These are phyloP conservation scores for Echeveria elegans DNA, from an alignment of 164 flowering plant genomes.

Conservation along the genomic window DNA sequence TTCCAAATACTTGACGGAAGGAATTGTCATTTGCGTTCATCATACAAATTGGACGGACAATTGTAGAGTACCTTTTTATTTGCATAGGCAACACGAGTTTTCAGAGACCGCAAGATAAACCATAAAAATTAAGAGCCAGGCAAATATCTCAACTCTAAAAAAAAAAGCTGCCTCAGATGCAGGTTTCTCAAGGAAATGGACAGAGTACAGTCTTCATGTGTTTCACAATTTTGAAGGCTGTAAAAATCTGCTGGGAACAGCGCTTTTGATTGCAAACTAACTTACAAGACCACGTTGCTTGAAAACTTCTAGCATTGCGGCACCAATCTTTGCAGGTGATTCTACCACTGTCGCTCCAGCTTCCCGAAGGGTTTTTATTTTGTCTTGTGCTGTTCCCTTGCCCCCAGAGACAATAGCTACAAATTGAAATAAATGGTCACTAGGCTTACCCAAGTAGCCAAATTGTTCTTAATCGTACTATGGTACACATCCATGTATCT, in stretches of 20 bases:
- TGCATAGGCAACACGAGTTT: background rate
- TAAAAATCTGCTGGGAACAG: background rate
- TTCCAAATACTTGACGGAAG: too few species aligned
- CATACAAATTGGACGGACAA: too few species aligned
- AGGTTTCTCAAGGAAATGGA: background rate
- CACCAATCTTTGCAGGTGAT: slow-evolving; percentile 92
- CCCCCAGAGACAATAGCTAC: slow-evolving; percentile 99
- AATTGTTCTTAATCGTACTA: background rate
- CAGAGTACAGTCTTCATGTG: background rate
- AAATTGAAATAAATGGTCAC: background rate
- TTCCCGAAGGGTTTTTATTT: slow-evolving; percentile 79
- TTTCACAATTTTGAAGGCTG: background rate
- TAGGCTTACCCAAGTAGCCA: background rate
- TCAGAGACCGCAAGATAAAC: background rate
- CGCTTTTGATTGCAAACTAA: slow-evolving; percentile 13
- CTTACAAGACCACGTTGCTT: slow-evolving; percentile 66
- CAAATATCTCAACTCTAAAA: background rate
- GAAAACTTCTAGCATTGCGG: slow-evolving; percentile 78
- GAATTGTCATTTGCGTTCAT: too few species aligned
- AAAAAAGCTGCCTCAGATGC: background rate
- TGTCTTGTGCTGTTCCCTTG: slow-evolving; percentile 97
- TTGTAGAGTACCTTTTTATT: background rate
- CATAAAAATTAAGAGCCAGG: background rate
- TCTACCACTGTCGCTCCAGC: slow-evolving; percentile 94
- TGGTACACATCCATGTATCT: background rate